Base-by-base conservation (phyloP, 176 grass and related monocot species). In the Triticum urartu region DNA sequence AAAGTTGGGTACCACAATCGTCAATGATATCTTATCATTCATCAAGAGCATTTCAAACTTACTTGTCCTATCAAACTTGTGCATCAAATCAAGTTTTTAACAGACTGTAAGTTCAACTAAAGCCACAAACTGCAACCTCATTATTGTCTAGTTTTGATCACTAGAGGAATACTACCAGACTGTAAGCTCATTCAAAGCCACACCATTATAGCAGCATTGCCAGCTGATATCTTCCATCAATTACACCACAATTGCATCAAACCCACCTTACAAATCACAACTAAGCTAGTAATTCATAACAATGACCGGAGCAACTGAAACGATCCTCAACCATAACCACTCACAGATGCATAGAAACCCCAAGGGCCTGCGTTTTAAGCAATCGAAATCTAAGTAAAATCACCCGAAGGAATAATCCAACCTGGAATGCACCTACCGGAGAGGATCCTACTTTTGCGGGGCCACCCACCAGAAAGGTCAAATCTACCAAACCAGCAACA, bases 351-450 rank as follows among this genome's bases (percentile, higher is more conserved):
- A 21, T 20, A 32, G 36, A 89, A 26, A 45, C 14, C 67, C 34
- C 64, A 45, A 20, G 28, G 24, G 11, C 8, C 79, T 83, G 78
- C n/a, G 32, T 42, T 84, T 21, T n/a, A 73, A 58, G 45, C 33
- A 64, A 89, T 42, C 18, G 26, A 64, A 33, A 60, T 17, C 65
- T 75, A 33, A 68, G 87, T 47, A 26, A 40, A 80, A 89, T 84
- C 36, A 38, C 40, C 30, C 33, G 8, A 30, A 30, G 28, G 28
- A 10, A 47, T 26, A 79, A 75, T 3, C 54, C 39, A 84, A 62
- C 24, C 52, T 56, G 36, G 12, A 58, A 75, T 39, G n/a, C 45
- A 35, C 30, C 21, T 36, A 83, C 15, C 77, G 30, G 78, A 67
- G 3, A 7, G 52, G 60, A 82, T 59, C 56, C 56, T 59, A 59